phyloP scores from a whole-genome alignment of 2,329 filamentous ascomycete species.

The Aspergillus japonicus region DNA sequence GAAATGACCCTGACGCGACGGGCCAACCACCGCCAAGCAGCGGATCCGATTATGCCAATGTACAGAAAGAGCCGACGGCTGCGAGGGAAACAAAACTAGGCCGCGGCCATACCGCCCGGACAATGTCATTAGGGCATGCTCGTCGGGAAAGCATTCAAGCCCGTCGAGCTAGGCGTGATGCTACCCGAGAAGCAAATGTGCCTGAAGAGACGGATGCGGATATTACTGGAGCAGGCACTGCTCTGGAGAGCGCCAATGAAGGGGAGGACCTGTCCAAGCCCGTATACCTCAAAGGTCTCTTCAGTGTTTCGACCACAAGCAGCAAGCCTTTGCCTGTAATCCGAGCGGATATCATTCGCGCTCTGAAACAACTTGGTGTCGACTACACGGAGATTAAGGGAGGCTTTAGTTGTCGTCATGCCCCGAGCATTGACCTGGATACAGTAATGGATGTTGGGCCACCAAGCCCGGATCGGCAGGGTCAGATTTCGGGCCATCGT shows the following conservation, averaged over 20 bases:
- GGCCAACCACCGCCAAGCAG: constrained; percentile 72
- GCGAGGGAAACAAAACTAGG: constrained; percentile 54
- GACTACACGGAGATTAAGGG: constrained; percentile 90
- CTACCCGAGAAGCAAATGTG: constrained; percentile 71
- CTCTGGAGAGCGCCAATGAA: constrained; percentile 49
- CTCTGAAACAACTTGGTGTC: constrained; percentile 83
- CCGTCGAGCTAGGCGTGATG: constrained; percentile 71
- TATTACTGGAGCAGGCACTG: constrained; percentile 56
- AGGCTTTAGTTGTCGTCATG: constrained; percentile 85
- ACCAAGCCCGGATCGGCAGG: constrained; percentile 55
- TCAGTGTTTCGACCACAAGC: constrained; percentile 95
- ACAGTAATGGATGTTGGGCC: constrained; percentile 64
- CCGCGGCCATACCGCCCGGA: constrained; percentile 65
- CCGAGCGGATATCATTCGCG: constrained; percentile 83
- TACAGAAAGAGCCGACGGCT: constrained; percentile 46
- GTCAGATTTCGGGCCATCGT: constrained; percentile 58
- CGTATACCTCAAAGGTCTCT: constrained; percentile 92
- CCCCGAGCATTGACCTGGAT: constrained; percentile 84
- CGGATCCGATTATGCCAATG: constrained; percentile 67
- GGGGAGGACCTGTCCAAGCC: constrained; percentile 80
- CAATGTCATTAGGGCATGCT: constrained; percentile 86
- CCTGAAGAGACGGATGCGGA: constrained; percentile 90
- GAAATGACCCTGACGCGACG: constrained; percentile 55
- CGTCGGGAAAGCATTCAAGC: constrained; percentile 90
- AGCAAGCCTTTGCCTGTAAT: constrained; percentile 86